These are phyloP conservation scores for Senna siamea DNA, from an alignment of 306 rosid genomes.

Conservation along the genomic window DNA sequence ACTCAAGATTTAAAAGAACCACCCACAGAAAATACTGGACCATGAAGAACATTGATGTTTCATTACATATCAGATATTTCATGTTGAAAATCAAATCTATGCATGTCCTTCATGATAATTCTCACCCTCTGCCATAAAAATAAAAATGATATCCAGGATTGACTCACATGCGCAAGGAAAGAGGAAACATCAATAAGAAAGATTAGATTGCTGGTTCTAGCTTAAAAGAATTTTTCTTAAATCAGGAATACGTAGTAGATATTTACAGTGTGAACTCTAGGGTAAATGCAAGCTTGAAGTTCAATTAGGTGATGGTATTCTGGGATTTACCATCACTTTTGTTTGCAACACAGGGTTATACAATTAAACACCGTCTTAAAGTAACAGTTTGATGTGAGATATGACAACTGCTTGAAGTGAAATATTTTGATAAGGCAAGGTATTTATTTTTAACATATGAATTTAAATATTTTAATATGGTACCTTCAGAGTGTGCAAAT, in stretches of 20 bases:
- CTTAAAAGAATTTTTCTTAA: slow-evolving; percentile 20
- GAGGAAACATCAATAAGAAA: slow-evolving; percentile 4
- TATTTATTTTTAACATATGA: slow-evolving; percentile 27
- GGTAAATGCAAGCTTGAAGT: slow-evolving; percentile 6
- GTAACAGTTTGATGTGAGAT: slow-evolving; percentile 29
- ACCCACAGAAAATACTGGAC: slow-evolving; percentile 11
- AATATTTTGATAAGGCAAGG: slow-evolving; percentile 1
- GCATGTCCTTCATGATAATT: background rate
- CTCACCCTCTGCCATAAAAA: slow-evolving; percentile 11
- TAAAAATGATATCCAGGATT: background rate
- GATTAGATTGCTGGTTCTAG: slow-evolving; percentile 20
- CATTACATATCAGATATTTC: slow-evolving; percentile 25
- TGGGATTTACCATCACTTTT: background rate
- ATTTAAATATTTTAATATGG: slow-evolving; percentile 29
- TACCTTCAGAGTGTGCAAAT: slow-evolving; percentile 90
- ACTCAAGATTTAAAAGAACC: slow-evolving; percentile 1
- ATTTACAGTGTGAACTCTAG: background rate
- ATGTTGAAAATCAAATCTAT: slow-evolving; percentile 34
- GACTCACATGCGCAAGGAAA: background rate
- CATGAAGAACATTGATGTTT: slow-evolving; percentile 22
- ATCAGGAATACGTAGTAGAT: slow-evolving; percentile 1
- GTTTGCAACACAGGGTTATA: background rate
- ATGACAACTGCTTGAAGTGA: background rate
- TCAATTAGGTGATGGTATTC: background rate
- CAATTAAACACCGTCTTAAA: background rate